These are phyloP conservation scores for Metschnikowia drakensbergensis DNA, from an alignment of 805 yeast species.

Conservation along the genomic window DNA sequence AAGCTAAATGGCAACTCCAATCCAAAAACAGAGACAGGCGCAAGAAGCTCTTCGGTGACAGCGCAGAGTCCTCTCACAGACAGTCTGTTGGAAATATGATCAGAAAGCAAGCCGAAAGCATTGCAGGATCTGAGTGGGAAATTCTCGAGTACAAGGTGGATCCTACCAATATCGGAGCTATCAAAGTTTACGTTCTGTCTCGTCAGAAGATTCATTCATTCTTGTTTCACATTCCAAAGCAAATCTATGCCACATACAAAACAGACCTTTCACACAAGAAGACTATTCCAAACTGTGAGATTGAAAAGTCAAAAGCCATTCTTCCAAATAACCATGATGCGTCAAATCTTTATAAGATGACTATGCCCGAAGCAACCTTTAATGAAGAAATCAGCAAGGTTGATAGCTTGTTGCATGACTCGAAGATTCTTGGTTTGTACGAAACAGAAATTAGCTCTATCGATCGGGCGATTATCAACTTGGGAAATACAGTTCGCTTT, in stretches of 20 bases:
- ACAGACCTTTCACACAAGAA: conserved; percentile 40
- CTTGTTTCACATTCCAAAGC: conserved; percentile 69
- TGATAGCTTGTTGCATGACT: conserved; percentile 60
- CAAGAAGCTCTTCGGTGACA: conserved; percentile 71
- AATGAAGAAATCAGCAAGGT: conserved; percentile 53
- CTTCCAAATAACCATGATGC: conserved; percentile 68
- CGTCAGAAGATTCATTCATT: conserved; percentile 72
- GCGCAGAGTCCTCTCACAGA: conserved; percentile 49
- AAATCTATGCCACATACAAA: conserved; percentile 64
- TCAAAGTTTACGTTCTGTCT: conserved; percentile 67
- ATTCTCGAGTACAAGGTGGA: conserved; percentile 65
- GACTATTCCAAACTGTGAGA: conserved; percentile 46
- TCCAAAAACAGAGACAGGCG: conserved; percentile 69
- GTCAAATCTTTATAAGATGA: conserved; percentile 52
- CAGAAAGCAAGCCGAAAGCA: conserved; percentile 72
- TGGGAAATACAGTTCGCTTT: conserved; percentile 72
- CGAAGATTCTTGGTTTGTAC: conserved; percentile 63
- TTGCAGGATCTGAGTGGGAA: conserved; percentile 82
- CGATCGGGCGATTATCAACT: conserved; percentile 72
- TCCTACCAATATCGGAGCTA: conserved; percentile 60
- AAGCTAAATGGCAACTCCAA: conserved; percentile 83
- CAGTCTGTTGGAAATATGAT: conserved; percentile 65
- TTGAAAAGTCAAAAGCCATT: conserved; percentile 55
- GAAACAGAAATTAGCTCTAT: conserved; percentile 66
- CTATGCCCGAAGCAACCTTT: conserved; percentile 64